Percentiles rank a stretch among this genome's conserved stretches.
phyloP scores from a whole-genome alignment of 495 filamentous ascomycete species.

The Talaromyces borbonicus region DNA sequence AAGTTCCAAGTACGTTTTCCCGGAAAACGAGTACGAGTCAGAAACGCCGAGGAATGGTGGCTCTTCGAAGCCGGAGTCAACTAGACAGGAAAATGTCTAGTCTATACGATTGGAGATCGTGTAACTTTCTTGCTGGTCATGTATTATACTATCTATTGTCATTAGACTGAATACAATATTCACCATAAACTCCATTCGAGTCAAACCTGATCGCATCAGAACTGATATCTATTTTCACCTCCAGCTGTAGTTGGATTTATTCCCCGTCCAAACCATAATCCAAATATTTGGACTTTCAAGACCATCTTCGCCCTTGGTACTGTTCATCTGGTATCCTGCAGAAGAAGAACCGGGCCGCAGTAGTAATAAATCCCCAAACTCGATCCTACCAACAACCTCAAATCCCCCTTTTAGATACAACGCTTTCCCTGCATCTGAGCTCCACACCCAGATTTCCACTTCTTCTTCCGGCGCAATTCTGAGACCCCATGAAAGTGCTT shows the following conservation, averaged over 20 bases:
- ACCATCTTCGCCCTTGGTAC: not conserved
- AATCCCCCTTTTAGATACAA: not conserved
- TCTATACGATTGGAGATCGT: not conserved
- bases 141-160: too few relatives aligned
- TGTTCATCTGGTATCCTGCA: too few relatives aligned
- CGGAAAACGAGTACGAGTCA: slow-evolving; percentile 4
- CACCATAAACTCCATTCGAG: too few relatives aligned
- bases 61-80: not conserved
- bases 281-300: not conserved
- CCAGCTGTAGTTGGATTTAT: not conserved
- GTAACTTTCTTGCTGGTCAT: too few relatives aligned
- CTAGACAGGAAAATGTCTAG: not conserved
- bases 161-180: too few relatives aligned
- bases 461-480: not conserved
- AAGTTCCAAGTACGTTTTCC: slow-evolving; percentile 37
- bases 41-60: not conserved
- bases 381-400: slow-evolving; percentile 2
- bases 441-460: slow-evolving; percentile 6
- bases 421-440: not conserved
- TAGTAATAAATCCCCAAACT: not conserved
- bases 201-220: too few relatives aligned
- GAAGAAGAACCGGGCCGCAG: not conserved
- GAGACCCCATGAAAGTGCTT: not conserved
- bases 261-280: slow-evolving; percentile 4
- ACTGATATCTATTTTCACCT: not conserved